Evolutionary conservation across 75 land plant species (phyloP).

Genomic region (Pinus taeda): DNA sequence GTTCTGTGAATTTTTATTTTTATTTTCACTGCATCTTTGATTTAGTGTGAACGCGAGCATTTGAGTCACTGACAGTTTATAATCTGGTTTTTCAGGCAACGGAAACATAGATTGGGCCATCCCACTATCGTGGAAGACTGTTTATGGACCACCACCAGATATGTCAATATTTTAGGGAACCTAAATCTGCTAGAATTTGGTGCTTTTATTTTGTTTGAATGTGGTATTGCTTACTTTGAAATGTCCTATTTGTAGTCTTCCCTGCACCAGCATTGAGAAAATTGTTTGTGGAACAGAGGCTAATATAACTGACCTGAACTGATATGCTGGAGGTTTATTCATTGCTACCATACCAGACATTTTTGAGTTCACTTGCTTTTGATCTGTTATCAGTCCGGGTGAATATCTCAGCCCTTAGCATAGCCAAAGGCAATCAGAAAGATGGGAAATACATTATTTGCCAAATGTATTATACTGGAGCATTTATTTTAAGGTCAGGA

Average conservation of each 20-base stretch:
- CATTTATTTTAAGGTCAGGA: too few relatives aligned
- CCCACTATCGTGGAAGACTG: constrained; percentile 85
- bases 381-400: too few relatives aligned
- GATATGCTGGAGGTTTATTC: too few relatives aligned
- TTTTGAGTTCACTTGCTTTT: too few relatives aligned
- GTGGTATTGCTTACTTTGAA: background rate
- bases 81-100: constrained; percentile 34
- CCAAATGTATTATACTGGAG: too few relatives aligned
- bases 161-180: constrained; percentile 57
- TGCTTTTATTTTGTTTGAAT: background rate
- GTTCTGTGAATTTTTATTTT: background rate
- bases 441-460: too few relatives aligned
- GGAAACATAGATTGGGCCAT: constrained; percentile 44
- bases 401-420: too few relatives aligned
- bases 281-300: too few relatives aligned
- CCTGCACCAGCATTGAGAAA: background rate
- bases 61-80: background rate
- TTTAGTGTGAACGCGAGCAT: background rate
- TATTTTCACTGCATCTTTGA: background rate
- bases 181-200: background rate
- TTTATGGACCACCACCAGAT: constrained; percentile 98
- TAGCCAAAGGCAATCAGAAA: too few relatives aligned
- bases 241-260: background rate
- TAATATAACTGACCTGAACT: too few relatives aligned
- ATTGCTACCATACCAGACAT: too few relatives aligned